Evolutionary conservation across 768 basidiomycete genomes (phyloP).

Genomic region (Trametes elegans): DNA sequence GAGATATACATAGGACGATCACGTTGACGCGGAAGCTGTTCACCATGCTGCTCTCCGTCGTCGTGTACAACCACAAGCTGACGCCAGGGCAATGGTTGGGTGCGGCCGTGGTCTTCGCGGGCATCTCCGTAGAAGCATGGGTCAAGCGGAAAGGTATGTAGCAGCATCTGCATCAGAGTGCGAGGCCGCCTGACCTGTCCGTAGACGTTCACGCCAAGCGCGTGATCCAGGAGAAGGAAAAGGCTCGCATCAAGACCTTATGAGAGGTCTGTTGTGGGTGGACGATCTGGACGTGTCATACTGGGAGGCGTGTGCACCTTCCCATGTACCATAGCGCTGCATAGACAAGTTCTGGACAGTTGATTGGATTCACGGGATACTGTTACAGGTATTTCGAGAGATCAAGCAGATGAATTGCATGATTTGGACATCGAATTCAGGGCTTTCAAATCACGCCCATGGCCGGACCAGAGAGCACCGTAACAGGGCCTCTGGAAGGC

Average conservation of each 20-base stretch:
- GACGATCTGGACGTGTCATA: not conserved
- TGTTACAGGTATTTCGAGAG: no score
- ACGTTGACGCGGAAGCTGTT: conserved; percentile 96
- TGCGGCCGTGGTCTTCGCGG: conserved; percentile 90
- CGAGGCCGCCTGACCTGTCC: not conserved
- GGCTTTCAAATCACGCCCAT: not conserved
- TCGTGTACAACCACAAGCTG: conserved; percentile 87
- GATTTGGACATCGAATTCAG: no score
- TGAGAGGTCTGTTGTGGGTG: conserved; percentile 33
- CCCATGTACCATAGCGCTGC: no score
- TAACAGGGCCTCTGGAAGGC: not conserved
- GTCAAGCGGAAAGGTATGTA: conserved; percentile 79
- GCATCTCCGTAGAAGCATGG: conserved; percentile 90
- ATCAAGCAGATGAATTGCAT: no score
- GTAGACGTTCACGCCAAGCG: conserved; percentile 79
- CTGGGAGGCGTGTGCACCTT: no score
- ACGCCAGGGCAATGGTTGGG: conserved; percentile 89
- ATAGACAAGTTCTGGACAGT: no score
- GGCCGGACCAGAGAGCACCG: not conserved
- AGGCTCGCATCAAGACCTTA: conserved; percentile 75
- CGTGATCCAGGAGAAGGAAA: conserved; percentile 80
- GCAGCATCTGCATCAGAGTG: no score
- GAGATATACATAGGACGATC: conserved; percentile 60
- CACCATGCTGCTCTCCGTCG: conserved; percentile 94
- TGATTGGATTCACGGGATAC: no score